Evolutionary conservation across 371 early-diverging fungal species (phyloP).

Genomic region (Lichtheimia ornata): DNA sequence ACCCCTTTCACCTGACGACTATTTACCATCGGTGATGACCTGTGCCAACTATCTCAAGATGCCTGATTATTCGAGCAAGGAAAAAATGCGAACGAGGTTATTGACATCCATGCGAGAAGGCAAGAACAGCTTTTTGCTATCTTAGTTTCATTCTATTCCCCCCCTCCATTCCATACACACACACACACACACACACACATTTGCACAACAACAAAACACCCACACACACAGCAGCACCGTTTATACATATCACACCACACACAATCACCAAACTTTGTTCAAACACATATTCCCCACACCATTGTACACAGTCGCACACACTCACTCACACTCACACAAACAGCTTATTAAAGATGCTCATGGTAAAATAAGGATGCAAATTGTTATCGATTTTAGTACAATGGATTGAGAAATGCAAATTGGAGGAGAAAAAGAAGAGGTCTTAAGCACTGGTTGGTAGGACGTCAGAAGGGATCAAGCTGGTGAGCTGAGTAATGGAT

Average conservation of each 20-base stretch:
- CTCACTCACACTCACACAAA: too few relatives aligned
- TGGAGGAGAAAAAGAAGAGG: too few relatives aligned
- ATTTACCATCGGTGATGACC: constrained; percentile 95
- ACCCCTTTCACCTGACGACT: constrained; percentile 73
- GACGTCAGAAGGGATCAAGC: constrained; percentile 10
- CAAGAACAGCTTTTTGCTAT: constrained; percentile 81
- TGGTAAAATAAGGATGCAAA: too few relatives aligned
- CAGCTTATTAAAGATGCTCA: too few relatives aligned
- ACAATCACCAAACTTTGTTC: too few relatives aligned
- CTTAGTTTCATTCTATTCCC: constrained; percentile 24
- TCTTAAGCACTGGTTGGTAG: background rate
- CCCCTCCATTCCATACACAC: background rate
- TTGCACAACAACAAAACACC: too few relatives aligned
- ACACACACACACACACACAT: constrained; percentile 1
- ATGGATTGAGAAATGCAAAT: too few relatives aligned
- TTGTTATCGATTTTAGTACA: too few relatives aligned
- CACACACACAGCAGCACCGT: too few relatives aligned
- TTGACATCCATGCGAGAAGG: constrained; percentile 84
- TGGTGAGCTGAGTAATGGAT: background rate
- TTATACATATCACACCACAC: too few relatives aligned
- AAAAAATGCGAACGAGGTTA: constrained; percentile 69
- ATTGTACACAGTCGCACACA: too few relatives aligned
- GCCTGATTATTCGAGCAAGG: constrained; percentile 78
- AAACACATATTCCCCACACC: too few relatives aligned
- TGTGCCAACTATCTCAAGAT: constrained; percentile 95